Percentiles rank a stretch among this genome's conserved stretches.
Conservation (phyloP, 805 yeast species). For the Grigorovia yakushimaensis region DNA sequence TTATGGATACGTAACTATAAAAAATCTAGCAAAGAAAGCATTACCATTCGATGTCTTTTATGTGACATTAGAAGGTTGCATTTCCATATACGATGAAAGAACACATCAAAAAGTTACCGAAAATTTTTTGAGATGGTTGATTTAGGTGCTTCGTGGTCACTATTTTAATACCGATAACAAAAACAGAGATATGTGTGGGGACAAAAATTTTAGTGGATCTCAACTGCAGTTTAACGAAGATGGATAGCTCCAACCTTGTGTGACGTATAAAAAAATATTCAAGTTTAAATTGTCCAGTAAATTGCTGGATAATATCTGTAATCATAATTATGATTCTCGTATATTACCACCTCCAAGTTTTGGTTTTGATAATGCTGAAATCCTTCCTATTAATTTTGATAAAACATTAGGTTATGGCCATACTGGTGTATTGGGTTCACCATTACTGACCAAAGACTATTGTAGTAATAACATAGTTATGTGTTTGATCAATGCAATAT, state of each 20-base stretch:
- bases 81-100: constrained; percentile 18
- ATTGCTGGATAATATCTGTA: constrained; percentile 45
- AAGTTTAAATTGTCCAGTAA: constrained; percentile 46
- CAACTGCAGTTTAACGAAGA: constrained; percentile 35
- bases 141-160: constrained; percentile 43
- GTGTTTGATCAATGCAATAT: constrained; percentile 44
- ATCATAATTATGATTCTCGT: constrained; percentile 30
- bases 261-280: constrained; percentile 45
- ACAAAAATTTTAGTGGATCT: constrained; percentile 21
- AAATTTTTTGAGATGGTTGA: constrained; percentile 42
- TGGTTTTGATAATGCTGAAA: constrained; percentile 29
- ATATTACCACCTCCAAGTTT: constrained; percentile 32
- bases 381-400: constrained; percentile 20
- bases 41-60: constrained; percentile 52
- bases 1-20: constrained; percentile 39
- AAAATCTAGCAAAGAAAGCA: constrained; percentile 32
- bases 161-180: too few relatives aligned
- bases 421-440: constrained; percentile 40
- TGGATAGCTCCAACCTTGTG: constrained; percentile 37
- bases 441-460: constrained; percentile 41
- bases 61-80: constrained; percentile 46
- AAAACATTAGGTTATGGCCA: constrained; percentile 47
- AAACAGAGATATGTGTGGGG: constrained; percentile 3
- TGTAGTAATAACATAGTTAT: constrained; percentile 28
- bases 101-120: constrained; percentile 15